phyloP scores from a whole-genome alignment of 2,329 filamentous ascomycete genomes.

The Botryotinia globosa region DNA sequence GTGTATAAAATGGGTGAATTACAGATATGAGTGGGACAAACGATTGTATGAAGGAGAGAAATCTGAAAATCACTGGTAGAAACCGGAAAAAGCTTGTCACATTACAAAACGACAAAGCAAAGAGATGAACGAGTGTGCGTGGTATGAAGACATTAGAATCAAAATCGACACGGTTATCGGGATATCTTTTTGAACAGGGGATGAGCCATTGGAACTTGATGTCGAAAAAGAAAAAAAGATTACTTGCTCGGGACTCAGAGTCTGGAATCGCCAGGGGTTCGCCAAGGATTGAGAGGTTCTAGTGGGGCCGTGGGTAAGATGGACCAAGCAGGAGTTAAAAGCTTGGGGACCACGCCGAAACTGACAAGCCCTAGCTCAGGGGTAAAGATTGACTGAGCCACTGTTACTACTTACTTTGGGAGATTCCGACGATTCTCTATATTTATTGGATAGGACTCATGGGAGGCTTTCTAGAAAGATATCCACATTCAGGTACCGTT shows the following conservation, averaged over 20 bases:
- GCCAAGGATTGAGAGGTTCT: neutral
- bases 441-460: constrained; percentile 6
- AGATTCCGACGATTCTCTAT: neutral
- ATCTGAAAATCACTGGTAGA: neutral
- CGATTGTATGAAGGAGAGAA: constrained; percentile 12
- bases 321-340: neutral
- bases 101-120: neutral
- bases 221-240: constrained; percentile 3
- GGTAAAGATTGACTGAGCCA: constrained; percentile 16
- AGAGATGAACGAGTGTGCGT: neutral
- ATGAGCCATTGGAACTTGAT: neutral
- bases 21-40: constrained; percentile 7
- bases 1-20: constrained; percentile 2
- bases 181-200: neutral
- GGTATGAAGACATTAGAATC: constrained; percentile 16
- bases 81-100: neutral
- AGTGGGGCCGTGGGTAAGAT: constrained; percentile 3
- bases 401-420: neutral
- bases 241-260: neutral
- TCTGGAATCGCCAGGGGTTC: constrained; percentile 16
- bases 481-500: constrained; percentile 14
- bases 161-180: constrained; percentile 4
- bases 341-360: constrained; percentile 7
- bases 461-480: neutral
- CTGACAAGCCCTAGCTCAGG: constrained; percentile 7